Evolutionary conservation across 306 rosid species (phyloP).

Genomic region (Cucurbita ficifolia): DNA sequence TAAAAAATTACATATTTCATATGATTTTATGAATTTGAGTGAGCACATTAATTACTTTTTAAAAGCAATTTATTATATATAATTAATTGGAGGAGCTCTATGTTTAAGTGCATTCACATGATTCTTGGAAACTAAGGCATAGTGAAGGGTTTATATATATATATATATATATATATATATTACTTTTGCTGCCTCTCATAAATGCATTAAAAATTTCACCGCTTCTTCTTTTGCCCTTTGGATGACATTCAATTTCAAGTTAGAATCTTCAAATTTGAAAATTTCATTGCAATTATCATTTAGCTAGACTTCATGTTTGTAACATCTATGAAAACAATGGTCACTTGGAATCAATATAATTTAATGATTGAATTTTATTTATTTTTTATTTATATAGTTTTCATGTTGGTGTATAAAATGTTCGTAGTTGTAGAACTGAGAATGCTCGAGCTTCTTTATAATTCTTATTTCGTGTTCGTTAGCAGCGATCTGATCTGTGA

Average conservation of each 20-base stretch:
- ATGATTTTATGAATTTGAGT: neutral
- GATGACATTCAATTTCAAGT: slow-evolving; percentile 3
- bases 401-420: neutral
- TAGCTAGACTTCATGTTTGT: neutral
- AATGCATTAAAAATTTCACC: slow-evolving; percentile 42
- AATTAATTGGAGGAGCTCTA: neutral
- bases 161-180: neutral
- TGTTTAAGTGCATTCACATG: slow-evolving; percentile 56
- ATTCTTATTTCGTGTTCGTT: no score
- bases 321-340: neutral
- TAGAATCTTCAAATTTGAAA: neutral
- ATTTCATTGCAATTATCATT: neutral
- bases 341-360: neutral
- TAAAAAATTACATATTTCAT: no score
- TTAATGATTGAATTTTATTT: neutral
- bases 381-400: neutral
- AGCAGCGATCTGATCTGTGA: no score
- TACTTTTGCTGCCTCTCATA: slow-evolving; percentile 27
- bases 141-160: neutral
- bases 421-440: no score
- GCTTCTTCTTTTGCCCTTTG: slow-evolving; percentile 9
- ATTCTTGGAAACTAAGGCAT: slow-evolving; percentile 28
- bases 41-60: neutral
- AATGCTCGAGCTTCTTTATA: neutral
- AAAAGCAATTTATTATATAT: neutral